A percentile compares a stretch with the other conserved stretches of the same genome.
Conservation (phyloP, 129 eudicot genomes). For the Silybum marianum region DNA sequence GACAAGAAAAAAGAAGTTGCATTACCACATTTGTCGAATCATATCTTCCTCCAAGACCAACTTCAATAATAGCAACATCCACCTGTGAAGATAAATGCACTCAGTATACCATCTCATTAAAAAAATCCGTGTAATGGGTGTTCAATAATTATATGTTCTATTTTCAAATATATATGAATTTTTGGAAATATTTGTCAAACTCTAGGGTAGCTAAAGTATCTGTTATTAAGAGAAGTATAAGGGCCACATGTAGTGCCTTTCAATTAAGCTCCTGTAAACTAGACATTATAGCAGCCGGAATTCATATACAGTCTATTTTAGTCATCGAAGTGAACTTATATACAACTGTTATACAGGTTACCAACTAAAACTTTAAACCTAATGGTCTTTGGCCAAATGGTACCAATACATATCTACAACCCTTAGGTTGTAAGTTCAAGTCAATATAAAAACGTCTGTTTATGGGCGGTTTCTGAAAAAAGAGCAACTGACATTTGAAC, state of each 20-base stretch:
- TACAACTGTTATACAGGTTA: neutral
- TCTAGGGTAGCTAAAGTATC: constrained; percentile 3
- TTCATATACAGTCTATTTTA: neutral
- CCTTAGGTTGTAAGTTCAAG: neutral
- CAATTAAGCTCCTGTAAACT: neutral
- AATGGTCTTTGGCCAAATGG: neutral
- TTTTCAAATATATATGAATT: neutral
- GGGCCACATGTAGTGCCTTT: neutral
- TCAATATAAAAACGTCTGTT: neutral
- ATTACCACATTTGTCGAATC: constrained; percentile 97
- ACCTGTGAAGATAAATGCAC: constrained; percentile 48
- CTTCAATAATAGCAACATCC: constrained; percentile 93
- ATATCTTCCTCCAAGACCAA: constrained; percentile 83
- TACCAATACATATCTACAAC: neutral
- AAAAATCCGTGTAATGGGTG: neutral
- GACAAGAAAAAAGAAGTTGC: constrained; percentile 22
- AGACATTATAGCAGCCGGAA: neutral
- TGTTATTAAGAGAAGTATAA: neutral
- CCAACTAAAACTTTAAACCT: neutral
- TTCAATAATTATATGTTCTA: neutral
- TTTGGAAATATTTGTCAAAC: constrained; percentile 6
- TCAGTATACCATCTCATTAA: constrained; percentile 4
- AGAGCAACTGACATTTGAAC: neutral
- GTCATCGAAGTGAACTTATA: neutral
- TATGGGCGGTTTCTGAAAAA: neutral